Conservation (phyloP, 2,329 filamentous ascomycete genomes). For the Penicillium paneum region DNA sequence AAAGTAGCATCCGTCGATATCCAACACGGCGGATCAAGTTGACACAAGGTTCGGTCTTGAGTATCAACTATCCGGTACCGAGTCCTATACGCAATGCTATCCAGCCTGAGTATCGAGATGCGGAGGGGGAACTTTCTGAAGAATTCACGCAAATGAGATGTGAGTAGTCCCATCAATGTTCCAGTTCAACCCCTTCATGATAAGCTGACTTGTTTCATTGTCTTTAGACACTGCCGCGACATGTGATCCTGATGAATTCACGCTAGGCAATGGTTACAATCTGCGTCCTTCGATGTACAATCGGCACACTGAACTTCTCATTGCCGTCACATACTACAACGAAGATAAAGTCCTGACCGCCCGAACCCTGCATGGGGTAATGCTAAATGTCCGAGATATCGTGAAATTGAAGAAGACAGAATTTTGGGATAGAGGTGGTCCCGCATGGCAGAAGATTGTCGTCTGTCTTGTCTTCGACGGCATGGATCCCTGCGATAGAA, state of each 20-base stretch:
- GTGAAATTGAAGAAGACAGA: constrained; percentile 96
- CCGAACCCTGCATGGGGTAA: constrained; percentile 87
- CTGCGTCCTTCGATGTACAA: constrained; percentile 96
- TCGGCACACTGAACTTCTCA: constrained; percentile 88
- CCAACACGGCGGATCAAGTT: constrained; percentile 17
- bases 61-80: constrained; percentile 15
- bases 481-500: constrained; percentile 94
- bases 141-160: constrained; percentile 19
- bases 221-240: constrained; percentile 76
- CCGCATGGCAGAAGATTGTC: constrained; percentile 97
- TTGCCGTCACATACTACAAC: constrained; percentile 97
- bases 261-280: constrained; percentile 95
- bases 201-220: neutral
- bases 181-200: neutral
- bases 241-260: constrained; percentile 95
- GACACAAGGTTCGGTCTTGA: constrained; percentile 14
- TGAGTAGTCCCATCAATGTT: constrained; percentile 1
- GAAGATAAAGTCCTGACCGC: constrained; percentile 90
- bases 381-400: constrained; percentile 96
- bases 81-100: constrained; percentile 17
- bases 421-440: constrained; percentile 97
- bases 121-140: constrained; percentile 14
- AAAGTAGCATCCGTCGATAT: constrained; percentile 11
- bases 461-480: constrained; percentile 93
- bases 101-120: constrained; percentile 12